Conservation (phyloP, 192 early-diverging fungal species). For the Nowakowskiella sp. region DNA sequence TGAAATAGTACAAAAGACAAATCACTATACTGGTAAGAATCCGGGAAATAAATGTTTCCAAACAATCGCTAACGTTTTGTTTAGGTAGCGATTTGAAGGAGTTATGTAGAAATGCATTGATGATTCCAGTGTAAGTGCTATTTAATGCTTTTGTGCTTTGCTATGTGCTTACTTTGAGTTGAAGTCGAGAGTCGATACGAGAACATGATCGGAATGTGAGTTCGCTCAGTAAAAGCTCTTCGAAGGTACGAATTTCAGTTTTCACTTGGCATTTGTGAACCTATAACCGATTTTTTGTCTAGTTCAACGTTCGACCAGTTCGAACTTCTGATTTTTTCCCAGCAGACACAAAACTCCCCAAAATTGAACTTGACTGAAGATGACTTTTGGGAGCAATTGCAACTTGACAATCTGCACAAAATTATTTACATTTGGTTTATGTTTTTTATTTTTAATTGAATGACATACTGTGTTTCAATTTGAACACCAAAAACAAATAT, state of each 20-base stretch:
- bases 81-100: constrained; percentile 86
- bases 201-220: background rate
- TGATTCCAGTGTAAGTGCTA: constrained; percentile 74
- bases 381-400: too few relatives aligned
- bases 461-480: too few relatives aligned
- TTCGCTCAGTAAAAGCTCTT: background rate
- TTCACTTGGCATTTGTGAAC: background rate
- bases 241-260: background rate
- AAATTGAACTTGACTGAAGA: too few relatives aligned
- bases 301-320: background rate
- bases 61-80: background rate
- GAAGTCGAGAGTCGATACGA: background rate
- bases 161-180: background rate
- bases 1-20: constrained; percentile 62
- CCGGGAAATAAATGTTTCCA: background rate
- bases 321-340: background rate
- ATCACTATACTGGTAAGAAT: constrained; percentile 63
- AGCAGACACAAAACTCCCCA: too few relatives aligned
- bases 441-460: too few relatives aligned
- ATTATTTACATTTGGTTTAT: too few relatives aligned
- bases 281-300: background rate
- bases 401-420: too few relatives aligned
- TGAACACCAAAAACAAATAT: too few relatives aligned
- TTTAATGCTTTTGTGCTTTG: too few relatives aligned
- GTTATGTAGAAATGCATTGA: constrained; percentile 89